Percentiles rank a stretch among this genome's conserved stretches.
phyloP scores from a whole-genome alignment of 2,329 filamentous ascomycete species.

The Hypomyces rosellus region DNA sequence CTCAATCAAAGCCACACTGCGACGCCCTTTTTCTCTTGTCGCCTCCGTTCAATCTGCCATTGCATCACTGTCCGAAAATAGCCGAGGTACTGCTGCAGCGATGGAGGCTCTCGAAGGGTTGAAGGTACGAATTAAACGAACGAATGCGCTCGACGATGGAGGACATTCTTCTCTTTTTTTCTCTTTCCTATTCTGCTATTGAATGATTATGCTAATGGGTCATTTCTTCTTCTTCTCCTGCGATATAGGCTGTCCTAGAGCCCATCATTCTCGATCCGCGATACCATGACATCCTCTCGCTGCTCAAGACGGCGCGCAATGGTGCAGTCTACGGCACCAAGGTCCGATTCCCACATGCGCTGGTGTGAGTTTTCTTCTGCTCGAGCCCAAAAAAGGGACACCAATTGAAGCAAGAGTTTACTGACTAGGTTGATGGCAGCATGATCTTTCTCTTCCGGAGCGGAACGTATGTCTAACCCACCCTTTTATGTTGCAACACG shows the following conservation, averaged over 20 bases:
- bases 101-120: conserved; percentile 15
- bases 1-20: not conserved
- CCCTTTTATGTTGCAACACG: no score
- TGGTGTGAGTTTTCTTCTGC: no score
- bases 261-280: conserved; percentile 72
- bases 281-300: conserved; percentile 76
- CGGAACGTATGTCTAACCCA: conserved; percentile 57
- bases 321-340: conserved; percentile 95
- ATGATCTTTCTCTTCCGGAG: conserved; percentile 97
- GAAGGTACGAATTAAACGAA: conserved; percentile 15
- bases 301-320: conserved; percentile 93
- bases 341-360: conserved; percentile 94
- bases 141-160: no score
- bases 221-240: not conserved
- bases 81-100: conserved; percentile 16
- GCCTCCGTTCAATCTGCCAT: not conserved
- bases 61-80: not conserved
- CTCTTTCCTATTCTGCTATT: not conserved
- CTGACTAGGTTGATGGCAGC: conserved; percentile 37
- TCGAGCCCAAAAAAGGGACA: no score
- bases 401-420: not conserved
- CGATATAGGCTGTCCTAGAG: conserved; percentile 61
- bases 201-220: not conserved
- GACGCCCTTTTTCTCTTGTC: not conserved
- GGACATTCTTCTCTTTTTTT: not conserved